phyloP scores from a whole-genome alignment of 805 yeast species.

The Metschnikowia kunwiensis region DNA sequence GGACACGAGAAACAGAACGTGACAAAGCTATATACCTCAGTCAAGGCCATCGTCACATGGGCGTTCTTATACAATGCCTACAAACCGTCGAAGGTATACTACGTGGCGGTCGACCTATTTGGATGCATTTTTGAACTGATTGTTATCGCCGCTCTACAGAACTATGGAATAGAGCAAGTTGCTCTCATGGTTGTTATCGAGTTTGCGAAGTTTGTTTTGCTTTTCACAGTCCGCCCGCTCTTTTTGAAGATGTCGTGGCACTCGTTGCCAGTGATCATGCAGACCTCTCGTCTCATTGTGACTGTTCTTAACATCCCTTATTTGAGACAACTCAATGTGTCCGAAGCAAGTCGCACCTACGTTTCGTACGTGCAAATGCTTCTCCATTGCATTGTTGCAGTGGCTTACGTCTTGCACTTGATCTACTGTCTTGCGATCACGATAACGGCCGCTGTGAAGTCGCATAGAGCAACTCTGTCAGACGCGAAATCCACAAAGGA shows the following conservation, averaged over 20 bases:
- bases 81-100: constrained; percentile 41
- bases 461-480: neutral
- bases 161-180: constrained; percentile 45
- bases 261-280: constrained; percentile 33
- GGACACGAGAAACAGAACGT: constrained; percentile 20
- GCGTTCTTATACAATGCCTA: constrained; percentile 42
- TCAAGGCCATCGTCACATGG: constrained; percentile 47
- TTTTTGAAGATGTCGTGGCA: constrained; percentile 27
- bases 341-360: constrained; percentile 39
- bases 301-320: constrained; percentile 44
- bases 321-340: constrained; percentile 30
- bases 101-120: constrained; percentile 34
- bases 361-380: constrained; percentile 44
- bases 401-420: constrained; percentile 29
- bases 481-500: constrained; percentile 3
- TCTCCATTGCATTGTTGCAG: constrained; percentile 38
- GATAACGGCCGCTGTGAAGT: constrained; percentile 21
- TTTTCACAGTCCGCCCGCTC: constrained; percentile 28
- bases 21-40: constrained; percentile 44
- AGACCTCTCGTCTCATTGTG: constrained; percentile 37
- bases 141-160: constrained; percentile 44
- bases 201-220: constrained; percentile 22
- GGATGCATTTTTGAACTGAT: constrained; percentile 32
- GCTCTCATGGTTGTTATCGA: constrained; percentile 36
- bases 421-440: constrained; percentile 29